Evolutionary conservation across 2,329 filamentous ascomycete genomes (phyloP), one percentile per base, ranked within the genome.

Genomic region (Talaromyces sp.): DNA sequence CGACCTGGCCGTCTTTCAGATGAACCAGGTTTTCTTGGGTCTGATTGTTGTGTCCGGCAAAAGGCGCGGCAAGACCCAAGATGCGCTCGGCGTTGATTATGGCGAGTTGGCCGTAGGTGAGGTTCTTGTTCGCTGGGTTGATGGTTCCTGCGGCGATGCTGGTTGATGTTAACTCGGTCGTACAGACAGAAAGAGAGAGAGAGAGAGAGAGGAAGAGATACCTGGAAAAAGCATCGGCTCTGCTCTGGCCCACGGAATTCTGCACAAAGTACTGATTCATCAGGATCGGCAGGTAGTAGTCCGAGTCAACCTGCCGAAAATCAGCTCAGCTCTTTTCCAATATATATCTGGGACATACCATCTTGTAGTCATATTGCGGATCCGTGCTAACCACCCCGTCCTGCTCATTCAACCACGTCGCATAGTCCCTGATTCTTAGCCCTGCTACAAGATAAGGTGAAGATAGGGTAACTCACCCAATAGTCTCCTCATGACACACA

Each of bases 401-500:
- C 60, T 85, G 78, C 10, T 78, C 59, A 63, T 88, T 86, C 1
- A 85, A 71, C 66, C 78, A 87, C 0, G 85, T 87, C 0, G 85
- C 84, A 67, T 88, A 88, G 67, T 88, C 87, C 4, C 81, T 74
- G 9, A n/a, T 17, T 11, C 13, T 39, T 62, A 49, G 58, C 47
- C 28, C 42, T 25, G 10, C 53, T 19, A 32, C 51, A 15, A 6
- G 17, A 55, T 22, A 63, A 44, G 10, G 32, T 8, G 36, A 3
- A 6, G 6, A 22, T 33, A 8, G 11, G 11, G 10, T 11, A 25
- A 57, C 64, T 59, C 30, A 75, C 73, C 82, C 85, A 64, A 88
- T 84, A 0, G 84, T 85, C 68, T 88, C 86, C 68, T 89, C 85
- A 64, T 89, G 87, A 55, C 83, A 86, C 1, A 84, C 84, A 17